Conservation (phyloP, 192 early-diverging fungal genomes). For the Backusella morwellensis region DNA sequence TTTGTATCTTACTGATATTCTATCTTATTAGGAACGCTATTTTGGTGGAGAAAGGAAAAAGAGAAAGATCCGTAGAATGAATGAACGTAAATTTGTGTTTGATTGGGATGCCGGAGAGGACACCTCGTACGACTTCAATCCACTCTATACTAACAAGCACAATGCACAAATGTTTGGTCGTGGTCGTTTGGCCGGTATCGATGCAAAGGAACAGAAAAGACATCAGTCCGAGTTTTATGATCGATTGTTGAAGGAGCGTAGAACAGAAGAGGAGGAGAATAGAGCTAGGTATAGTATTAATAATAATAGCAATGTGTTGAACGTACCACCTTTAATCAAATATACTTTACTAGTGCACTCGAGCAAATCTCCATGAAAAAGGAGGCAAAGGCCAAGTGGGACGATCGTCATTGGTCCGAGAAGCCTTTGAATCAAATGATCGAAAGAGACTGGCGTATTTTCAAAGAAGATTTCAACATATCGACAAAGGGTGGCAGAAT, state of each 20-base stretch:
- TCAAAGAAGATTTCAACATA: slow-evolving; percentile 98
- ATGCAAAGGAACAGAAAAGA: slow-evolving; percentile 72
- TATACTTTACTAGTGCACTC: slow-evolving; percentile 42
- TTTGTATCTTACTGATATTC: neutral
- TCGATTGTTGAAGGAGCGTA: slow-evolving; percentile 56
- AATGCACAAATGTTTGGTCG: slow-evolving; percentile 82
- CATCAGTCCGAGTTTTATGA: slow-evolving; percentile 69
- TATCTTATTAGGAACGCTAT: slow-evolving; percentile 63
- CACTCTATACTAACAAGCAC: slow-evolving; percentile 77
- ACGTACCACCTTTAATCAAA: too few species aligned
- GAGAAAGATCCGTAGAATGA: slow-evolving; percentile 77
- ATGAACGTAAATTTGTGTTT: slow-evolving; percentile 96
- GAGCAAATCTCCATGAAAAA: slow-evolving; percentile 57
- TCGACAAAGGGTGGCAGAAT: slow-evolving; percentile 90
- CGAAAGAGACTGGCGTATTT: slow-evolving; percentile 99
- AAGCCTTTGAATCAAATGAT: slow-evolving; percentile 90
- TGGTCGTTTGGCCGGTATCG: slow-evolving; percentile 85
- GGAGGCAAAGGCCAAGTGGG: slow-evolving; percentile 72
- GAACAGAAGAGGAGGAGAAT: slow-evolving; percentile 55
- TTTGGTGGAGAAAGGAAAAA: slow-evolving; percentile 77
- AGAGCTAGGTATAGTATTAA: slow-evolving; percentile 42
- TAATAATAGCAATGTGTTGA: too few species aligned
- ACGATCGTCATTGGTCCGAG: slow-evolving; percentile 94
- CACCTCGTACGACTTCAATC: slow-evolving; percentile 91
- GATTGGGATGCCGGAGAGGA: slow-evolving; percentile 97